Conservation (phyloP, 2,329 filamentous ascomycete species). For the Paecilomyces niveus region DNA sequence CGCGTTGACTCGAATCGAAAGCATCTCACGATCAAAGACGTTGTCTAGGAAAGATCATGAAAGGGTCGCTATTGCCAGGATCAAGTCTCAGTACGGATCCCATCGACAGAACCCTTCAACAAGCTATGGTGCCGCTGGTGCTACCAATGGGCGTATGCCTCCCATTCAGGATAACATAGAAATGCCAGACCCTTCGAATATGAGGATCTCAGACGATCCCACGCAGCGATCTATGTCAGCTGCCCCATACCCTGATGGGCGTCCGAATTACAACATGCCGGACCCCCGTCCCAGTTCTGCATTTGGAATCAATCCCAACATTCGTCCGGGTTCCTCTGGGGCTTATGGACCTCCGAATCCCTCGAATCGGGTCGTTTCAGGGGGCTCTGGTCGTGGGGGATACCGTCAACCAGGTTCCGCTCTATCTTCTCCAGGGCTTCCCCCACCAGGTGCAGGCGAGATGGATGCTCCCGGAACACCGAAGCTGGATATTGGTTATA, state of each 20-base stretch:
- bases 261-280: conserved; percentile 24
- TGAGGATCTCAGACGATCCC: conserved; percentile 28
- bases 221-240: conserved; percentile 21
- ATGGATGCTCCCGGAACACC: conserved; percentile 23
- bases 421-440: conserved; percentile 21
- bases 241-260: conserved; percentile 37
- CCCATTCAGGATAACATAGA: conserved; percentile 35
- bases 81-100: conserved; percentile 73
- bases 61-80: conserved; percentile 77
- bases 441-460: conserved; percentile 18
- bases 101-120: conserved; percentile 32
- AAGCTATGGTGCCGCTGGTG: conserved; percentile 28
- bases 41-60: conserved; percentile 90
- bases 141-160: background rate
- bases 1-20: conserved; percentile 72
- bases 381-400: conserved; percentile 25
- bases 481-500: conserved; percentile 41
- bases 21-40: conserved; percentile 72
- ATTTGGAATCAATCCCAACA: conserved; percentile 43
- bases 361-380: conserved; percentile 21
- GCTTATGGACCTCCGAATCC: conserved; percentile 19
- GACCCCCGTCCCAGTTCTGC: conserved; percentile 39
- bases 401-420: conserved; percentile 27
- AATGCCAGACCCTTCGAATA: conserved; percentile 43
- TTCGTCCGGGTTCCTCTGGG: conserved; percentile 32